A percentile compares a stretch with the other conserved stretches of the same genome.
These are phyloP conservation scores for Rhodotorula sp. DNA, from an alignment of 1,284 basidiomycete genomes.

Conservation along the genomic window DNA sequence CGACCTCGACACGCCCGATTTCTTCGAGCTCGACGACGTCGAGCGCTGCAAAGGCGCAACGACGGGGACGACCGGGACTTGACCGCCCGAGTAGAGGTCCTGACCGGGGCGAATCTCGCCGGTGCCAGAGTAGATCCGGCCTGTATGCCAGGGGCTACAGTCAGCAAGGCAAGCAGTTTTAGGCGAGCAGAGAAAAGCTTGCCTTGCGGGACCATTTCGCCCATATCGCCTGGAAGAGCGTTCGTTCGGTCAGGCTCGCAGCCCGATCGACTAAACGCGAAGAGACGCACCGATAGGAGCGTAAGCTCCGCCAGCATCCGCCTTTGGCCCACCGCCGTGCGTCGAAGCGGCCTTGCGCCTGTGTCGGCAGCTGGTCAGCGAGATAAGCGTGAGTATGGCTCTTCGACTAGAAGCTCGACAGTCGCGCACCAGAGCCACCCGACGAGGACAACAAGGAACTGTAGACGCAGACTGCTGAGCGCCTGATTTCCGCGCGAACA, in stretches of 20 bases:
- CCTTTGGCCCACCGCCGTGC: not conserved
- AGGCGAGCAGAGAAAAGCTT: not conserved
- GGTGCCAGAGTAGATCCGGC: slow-evolving; percentile 3
- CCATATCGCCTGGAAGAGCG: not conserved
- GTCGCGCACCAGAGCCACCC: slow-evolving; percentile 20
- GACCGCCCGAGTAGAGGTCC: not conserved
- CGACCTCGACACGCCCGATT: not conserved
- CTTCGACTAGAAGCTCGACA: not conserved
- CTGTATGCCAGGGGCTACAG: not conserved
- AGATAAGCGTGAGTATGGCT: too few relatives aligned
- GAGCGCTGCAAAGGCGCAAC: not conserved
- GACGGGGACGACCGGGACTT: not conserved
- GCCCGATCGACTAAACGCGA: accelerated
- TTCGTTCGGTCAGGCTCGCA: too few relatives aligned
- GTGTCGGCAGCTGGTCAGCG: not conserved
- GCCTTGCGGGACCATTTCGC: slow-evolving; percentile 9
- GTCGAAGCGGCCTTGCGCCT: slow-evolving; percentile 15
- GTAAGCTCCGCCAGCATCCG: not conserved
- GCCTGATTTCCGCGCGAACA: too few relatives aligned
- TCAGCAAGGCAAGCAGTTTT: too few relatives aligned
- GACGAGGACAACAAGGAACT: slow-evolving; percentile 27
- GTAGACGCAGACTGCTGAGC: not conserved
- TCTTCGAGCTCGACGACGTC: not conserved
- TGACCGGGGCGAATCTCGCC: slow-evolving; percentile 6
- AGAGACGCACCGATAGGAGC: not conserved